Base-by-base conservation (phyloP, 1,284 basidiomycete genomes). In the Pseudozyma thailandica region DNA sequence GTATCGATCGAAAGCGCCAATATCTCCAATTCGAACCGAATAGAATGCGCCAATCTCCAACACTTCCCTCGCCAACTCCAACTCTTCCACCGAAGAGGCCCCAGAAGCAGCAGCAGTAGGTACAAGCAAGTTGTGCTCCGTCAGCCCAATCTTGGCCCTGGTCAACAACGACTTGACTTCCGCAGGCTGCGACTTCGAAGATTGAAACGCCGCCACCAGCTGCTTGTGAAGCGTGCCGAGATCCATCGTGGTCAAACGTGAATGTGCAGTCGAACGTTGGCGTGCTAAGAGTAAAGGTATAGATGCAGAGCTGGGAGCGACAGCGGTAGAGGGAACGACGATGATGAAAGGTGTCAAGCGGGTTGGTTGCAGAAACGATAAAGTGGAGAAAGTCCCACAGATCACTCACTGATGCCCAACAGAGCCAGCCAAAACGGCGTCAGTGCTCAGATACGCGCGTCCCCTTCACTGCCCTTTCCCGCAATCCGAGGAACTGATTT, bases 41-140 rank as follows among this genome's bases (percentile, higher is more conserved):
- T 91, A 91, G 85, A 96, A 91, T 16, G 94, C 92, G 44, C 94
- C 95, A 75, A 97, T 90, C 86, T 98, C 95, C 56, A 98, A 89
- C 51, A 97, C 92, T 68, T 96, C 92, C 69, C 95, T 91, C 92
- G 85, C 75, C 30, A 80, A 7, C 7, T 62, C 50, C 1, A 81
- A 54, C 33, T 64, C 55, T 1, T 54, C 25, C 13, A 46, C 25
- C 2, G 52, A 26, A 4, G 86, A 53, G 88, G 25, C n/a, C 16
- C 33, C n/a, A 5, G 50, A 42, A 26, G 16, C 27, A 39, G 15
- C 49, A n/a, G 49, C n/a, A 23, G 50, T 45, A 7, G 92, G 61
- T 88, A 87, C 52, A 9, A 94, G 86, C 12, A 94, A 85, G 21
- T 91, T 91, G 18, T 88, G 86, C 77, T 92, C 87, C 69, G 92